phyloP scores from a whole-genome alignment of 495 filamentous ascomycete genomes.

The Hypoxylon intermedium region DNA sequence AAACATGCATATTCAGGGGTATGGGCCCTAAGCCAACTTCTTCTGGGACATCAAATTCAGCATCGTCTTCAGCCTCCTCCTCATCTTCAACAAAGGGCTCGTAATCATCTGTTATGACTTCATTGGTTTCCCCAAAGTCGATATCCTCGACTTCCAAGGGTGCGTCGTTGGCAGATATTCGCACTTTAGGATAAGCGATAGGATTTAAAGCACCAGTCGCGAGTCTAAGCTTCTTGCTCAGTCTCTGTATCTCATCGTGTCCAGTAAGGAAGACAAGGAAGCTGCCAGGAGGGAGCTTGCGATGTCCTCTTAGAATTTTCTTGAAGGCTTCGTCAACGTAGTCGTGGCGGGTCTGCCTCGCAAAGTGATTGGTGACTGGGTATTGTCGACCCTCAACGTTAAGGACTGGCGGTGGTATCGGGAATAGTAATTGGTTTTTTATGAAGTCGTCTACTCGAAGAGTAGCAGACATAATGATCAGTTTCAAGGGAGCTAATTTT shows the following conservation, averaged over 20 bases:
- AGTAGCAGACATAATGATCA: slow-evolving; percentile 98
- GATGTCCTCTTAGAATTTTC: slow-evolving; percentile 88
- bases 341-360: slow-evolving; percentile 80
- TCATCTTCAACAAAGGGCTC: slow-evolving; percentile 54
- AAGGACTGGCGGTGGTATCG: slow-evolving; percentile 79
- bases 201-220: slow-evolving; percentile 66
- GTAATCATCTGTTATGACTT: slow-evolving; percentile 52
- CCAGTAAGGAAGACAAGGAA: slow-evolving; percentile 97
- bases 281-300: slow-evolving; percentile 87
- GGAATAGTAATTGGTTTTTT: slow-evolving; percentile 80
- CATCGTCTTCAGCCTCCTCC: slow-evolving; percentile 60
- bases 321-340: slow-evolving; percentile 88
- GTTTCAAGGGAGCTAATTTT: slow-evolving; percentile 77
- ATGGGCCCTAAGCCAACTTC: slow-evolving; percentile 58
- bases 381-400: slow-evolving; percentile 95
- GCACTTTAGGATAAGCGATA: slow-evolving; percentile 66
- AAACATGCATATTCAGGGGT: slow-evolving; percentile 73
- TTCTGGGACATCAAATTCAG: slow-evolving; percentile 65
- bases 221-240: slow-evolving; percentile 78
- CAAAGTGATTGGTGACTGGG: slow-evolving; percentile 87
- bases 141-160: slow-evolving; percentile 87
- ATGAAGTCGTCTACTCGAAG: slow-evolving; percentile 89
- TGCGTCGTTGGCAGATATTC: slow-evolving; percentile 77
- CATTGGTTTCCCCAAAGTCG: slow-evolving; percentile 70
- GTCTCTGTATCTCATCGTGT: slow-evolving; percentile 82